Percentiles rank a stretch among this genome's conserved stretches.
phyloP scores from a whole-genome alignment of 2,329 filamentous ascomycete genomes.

The Thielaviopsis cerberus region DNA sequence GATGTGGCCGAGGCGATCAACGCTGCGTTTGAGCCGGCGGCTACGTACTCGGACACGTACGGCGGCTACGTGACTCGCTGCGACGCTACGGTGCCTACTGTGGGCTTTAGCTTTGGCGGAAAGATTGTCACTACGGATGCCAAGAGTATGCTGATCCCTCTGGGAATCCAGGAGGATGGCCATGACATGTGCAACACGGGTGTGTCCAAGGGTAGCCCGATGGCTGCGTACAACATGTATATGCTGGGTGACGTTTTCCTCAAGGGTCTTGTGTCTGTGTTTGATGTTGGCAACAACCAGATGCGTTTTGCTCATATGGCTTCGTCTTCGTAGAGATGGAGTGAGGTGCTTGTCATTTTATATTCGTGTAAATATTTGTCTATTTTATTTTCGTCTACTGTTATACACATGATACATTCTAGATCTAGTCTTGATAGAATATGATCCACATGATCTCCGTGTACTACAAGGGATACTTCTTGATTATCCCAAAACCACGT shows the following conservation, averaged over 20 bases:
- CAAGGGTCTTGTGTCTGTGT: neutral
- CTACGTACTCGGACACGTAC: conserved; percentile 15
- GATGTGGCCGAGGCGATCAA: conserved; percentile 17
- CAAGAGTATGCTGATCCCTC: neutral
- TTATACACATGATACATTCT: neutral
- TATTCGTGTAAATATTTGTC: neutral
- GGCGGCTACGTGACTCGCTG: conserved; percentile 16
- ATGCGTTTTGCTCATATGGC: neutral
- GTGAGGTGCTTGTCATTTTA: neutral
- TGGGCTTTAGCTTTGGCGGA: conserved; percentile 16
- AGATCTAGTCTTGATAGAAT: no score
- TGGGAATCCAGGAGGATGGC: neutral
- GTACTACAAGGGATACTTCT: neutral
- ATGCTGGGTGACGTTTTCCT: neutral
- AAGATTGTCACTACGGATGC: conserved; percentile 2
- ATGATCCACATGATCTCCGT: neutral
- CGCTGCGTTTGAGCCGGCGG: conserved; percentile 13
- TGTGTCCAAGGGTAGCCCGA: neutral
- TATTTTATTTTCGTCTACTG: neutral
- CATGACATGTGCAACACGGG: neutral
- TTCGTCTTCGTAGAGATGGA: neutral
- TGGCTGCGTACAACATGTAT: neutral
- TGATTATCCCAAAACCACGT: no score
- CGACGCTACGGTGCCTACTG: conserved; percentile 17
- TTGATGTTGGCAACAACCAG: neutral